Evolutionary conservation across 2,329 filamentous ascomycete species (phyloP).

Genomic region (Cercospora citrullina): DNA sequence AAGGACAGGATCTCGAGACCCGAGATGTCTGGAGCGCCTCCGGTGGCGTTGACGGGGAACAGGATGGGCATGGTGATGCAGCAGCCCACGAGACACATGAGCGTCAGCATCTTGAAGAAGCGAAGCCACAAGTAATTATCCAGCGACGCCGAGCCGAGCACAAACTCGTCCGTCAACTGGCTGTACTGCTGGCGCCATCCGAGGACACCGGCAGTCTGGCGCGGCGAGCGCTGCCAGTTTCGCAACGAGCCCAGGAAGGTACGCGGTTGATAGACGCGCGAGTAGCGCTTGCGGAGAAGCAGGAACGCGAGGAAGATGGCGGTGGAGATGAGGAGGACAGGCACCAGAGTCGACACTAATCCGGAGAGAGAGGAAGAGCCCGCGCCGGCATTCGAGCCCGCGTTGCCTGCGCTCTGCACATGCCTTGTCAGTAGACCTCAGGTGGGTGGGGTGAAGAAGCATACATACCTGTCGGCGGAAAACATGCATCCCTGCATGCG

Average conservation of each 20-base stretch:
- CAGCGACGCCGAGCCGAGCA: slow-evolving; percentile 48
- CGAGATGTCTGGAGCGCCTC: slow-evolving; percentile 19
- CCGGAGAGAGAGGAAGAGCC: slow-evolving; percentile 49
- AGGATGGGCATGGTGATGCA: slow-evolving; percentile 50
- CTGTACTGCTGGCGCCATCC: slow-evolving; percentile 50
- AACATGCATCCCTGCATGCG: neutral
- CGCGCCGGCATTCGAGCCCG: neutral
- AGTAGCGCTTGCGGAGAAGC: slow-evolving; percentile 45
- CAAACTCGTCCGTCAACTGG: slow-evolving; percentile 41
- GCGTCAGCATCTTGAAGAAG: slow-evolving; percentile 47
- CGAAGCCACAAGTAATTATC: slow-evolving; percentile 52
- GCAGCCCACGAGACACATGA: slow-evolving; percentile 47
- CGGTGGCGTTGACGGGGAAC: slow-evolving; percentile 49
- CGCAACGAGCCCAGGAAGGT: slow-evolving; percentile 31
- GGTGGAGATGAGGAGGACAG: slow-evolving; percentile 47
- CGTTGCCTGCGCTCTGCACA: neutral
- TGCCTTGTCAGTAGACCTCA: neutral
- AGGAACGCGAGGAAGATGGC: slow-evolving; percentile 50
- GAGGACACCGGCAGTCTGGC: slow-evolving; percentile 47
- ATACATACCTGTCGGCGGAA: slow-evolving; percentile 3
- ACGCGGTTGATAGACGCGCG: slow-evolving; percentile 43
- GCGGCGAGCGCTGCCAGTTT: slow-evolving; percentile 50
- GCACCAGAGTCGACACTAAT: slow-evolving; percentile 52
- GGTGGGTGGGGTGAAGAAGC: neutral
- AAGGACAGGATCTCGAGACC: slow-evolving; percentile 36